phyloP scores from a whole-genome alignment of 1,284 basidiomycete genomes.

The Cutaneotrichosporon cutaneum region DNA sequence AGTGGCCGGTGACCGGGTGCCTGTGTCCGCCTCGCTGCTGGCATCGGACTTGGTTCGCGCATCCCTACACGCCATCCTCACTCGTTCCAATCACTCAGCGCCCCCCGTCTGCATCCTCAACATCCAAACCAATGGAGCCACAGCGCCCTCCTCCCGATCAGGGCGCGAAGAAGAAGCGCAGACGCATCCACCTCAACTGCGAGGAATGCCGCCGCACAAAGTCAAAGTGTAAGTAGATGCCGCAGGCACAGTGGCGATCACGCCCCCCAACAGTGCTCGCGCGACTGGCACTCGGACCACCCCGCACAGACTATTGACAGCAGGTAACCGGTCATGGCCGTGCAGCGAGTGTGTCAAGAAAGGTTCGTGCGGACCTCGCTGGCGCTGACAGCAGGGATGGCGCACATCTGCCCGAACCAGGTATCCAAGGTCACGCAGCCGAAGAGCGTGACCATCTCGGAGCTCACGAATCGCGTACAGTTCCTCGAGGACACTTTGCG shows the following conservation, averaged over 20 bases:
- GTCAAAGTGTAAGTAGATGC: slow-evolving; percentile 21
- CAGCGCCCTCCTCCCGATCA: not conserved
- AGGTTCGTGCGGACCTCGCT: slow-evolving; percentile 8
- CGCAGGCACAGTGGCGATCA: not conserved
- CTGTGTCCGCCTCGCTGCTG: too few relatives aligned
- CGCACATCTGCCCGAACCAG: slow-evolving; percentile 23
- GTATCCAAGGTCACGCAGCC: slow-evolving; percentile 23
- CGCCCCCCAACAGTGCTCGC: not conserved
- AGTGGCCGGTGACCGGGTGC: too few relatives aligned
- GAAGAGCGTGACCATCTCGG: slow-evolving; percentile 23
- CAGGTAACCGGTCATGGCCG: slow-evolving; percentile 24
- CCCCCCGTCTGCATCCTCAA: not conserved
- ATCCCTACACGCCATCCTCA: not conserved
- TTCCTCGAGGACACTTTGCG: slow-evolving; percentile 21
- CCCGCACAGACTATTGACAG: slow-evolving; percentile 4
- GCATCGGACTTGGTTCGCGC: too few relatives aligned
- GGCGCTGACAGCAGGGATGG: slow-evolving; percentile 19
- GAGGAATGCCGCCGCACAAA: slow-evolving; percentile 27
- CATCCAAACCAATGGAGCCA: slow-evolving; percentile 1
- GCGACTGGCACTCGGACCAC: not conserved
- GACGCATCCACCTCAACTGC: slow-evolving; percentile 26
- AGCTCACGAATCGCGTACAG: slow-evolving; percentile 21
- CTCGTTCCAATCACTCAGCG: not conserved
- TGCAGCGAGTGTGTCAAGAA: slow-evolving; percentile 28
- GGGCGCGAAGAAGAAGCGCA: slow-evolving; percentile 19